phyloP scores from a whole-genome alignment of 179 eudicot species.

The Gypsophila paniculata region DNA sequence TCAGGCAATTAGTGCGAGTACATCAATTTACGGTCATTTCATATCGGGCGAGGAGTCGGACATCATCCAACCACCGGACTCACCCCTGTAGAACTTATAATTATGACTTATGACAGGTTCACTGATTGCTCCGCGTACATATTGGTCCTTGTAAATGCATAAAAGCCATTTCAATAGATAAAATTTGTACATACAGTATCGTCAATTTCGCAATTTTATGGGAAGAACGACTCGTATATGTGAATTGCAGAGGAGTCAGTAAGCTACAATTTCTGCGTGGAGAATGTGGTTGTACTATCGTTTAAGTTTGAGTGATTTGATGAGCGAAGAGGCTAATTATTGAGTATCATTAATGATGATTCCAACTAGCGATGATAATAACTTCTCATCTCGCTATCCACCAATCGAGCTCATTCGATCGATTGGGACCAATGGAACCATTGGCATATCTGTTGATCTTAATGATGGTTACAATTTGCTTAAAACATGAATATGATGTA shows the following conservation, averaged over 20 bases:
- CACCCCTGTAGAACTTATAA: too few species aligned
- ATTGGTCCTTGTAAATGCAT: not conserved
- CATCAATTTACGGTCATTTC: too few species aligned
- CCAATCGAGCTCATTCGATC: not conserved
- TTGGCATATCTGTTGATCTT: not conserved
- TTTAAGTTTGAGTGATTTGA: too few species aligned
- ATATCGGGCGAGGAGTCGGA: too few species aligned
- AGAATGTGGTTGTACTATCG: too few species aligned
- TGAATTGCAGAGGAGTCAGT: too few species aligned
- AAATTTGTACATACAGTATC: not conserved
- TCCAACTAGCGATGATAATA: not conserved
- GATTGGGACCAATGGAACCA: constrained; percentile 1
- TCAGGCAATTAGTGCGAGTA: too few species aligned
- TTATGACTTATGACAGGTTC: too few species aligned
- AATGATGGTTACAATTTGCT: not conserved
- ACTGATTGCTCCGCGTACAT: not conserved
- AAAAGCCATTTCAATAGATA: not conserved
- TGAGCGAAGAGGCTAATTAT: not conserved
- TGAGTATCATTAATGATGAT: not conserved
- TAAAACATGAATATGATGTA: constrained; percentile 13
- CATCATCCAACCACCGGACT: too few species aligned
- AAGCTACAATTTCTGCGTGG: too few species aligned
- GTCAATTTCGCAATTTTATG: not conserved
- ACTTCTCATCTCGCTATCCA: not conserved
- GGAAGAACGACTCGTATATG: not conserved